Evolutionary conservation across 371 early-diverging fungal genomes (phyloP).

Genomic region (Mortierella sp.): DNA sequence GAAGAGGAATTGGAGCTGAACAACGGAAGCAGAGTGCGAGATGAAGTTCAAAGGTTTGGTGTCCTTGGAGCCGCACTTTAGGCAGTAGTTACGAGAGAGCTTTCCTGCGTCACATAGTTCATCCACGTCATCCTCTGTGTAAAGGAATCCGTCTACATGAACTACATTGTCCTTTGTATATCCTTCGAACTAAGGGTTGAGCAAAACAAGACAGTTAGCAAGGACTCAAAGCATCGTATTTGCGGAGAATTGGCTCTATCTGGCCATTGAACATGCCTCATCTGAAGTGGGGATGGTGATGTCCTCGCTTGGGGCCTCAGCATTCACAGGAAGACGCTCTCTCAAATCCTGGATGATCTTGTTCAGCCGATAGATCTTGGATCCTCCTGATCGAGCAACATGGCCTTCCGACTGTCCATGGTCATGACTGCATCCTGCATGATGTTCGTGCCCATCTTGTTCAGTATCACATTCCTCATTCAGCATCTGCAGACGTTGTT

Average conservation of each 20-base stretch:
- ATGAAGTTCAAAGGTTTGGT: constrained; percentile 70
- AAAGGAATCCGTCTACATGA: constrained; percentile 74
- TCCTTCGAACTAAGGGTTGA: constrained; percentile 58
- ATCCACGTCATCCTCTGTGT: constrained; percentile 74
- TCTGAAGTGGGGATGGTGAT: constrained; percentile 63
- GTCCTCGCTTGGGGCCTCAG: constrained; percentile 71
- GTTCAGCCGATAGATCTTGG: constrained; percentile 48
- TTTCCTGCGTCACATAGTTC: constrained; percentile 70
- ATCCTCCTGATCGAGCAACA: constrained; percentile 38
- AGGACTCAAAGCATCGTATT: too few relatives aligned
- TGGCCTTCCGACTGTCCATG: constrained; percentile 8
- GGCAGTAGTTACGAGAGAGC: constrained; percentile 69
- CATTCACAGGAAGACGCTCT: constrained; percentile 63
- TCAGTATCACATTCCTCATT: constrained; percentile 28
- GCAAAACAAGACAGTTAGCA: too few relatives aligned
- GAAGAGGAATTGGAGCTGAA: constrained; percentile 71
- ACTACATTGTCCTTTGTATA: constrained; percentile 67
- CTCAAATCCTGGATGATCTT: constrained; percentile 68
- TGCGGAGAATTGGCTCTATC: neutral
- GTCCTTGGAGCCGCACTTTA: constrained; percentile 67
- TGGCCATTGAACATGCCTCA: constrained; percentile 55
- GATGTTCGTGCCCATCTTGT: constrained; percentile 28
- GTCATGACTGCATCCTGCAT: constrained; percentile 42
- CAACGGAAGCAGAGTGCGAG: constrained; percentile 70
- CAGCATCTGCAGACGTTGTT: constrained; percentile 41